These are phyloP conservation scores for Solanum peruvianum DNA, from an alignment of 257 asterid species.

Conservation along the genomic window DNA sequence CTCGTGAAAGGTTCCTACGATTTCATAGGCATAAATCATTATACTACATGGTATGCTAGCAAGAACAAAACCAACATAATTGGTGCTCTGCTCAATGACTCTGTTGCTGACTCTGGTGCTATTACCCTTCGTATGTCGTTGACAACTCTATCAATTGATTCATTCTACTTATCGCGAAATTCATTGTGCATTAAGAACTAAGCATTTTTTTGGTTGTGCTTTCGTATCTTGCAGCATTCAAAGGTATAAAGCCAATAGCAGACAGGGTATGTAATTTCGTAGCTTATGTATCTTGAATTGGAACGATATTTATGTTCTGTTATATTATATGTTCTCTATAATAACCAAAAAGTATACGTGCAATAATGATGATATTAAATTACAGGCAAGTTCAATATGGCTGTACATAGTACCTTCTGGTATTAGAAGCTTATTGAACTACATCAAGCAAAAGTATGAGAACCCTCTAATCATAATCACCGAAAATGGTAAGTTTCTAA, in stretches of 20 bases:
- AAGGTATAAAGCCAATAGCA: conserved; percentile 21
- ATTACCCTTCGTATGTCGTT: conserved; percentile 40
- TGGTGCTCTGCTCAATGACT: conserved; percentile 44
- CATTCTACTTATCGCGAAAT: background rate
- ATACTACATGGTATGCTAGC: conserved; percentile 6
- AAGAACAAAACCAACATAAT: conserved; percentile 25
- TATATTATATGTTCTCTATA: background rate
- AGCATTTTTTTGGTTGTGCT: background rate
- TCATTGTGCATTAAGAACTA: background rate
- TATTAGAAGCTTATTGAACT: conserved; percentile 68
- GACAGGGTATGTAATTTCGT: conserved; percentile 22
- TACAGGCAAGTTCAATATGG: conserved; percentile 84
- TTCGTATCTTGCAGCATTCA: conserved; percentile 23
- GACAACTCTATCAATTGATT: background rate
- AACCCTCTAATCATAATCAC: conserved; percentile 68
- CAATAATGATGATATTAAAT: background rate
- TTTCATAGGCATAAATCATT: conserved; percentile 9
- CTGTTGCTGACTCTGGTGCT: conserved; percentile 56
- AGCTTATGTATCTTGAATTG: too few species aligned
- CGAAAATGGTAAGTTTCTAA: conserved; percentile 51
- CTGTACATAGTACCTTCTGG: conserved; percentile 74
- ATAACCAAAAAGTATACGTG: background rate
- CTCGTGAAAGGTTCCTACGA: conserved; percentile 6
- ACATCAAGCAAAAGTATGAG: conserved; percentile 54
- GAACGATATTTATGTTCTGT: background rate